Percentiles rank a stretch among this genome's conserved stretches.
Conservation (phyloP, 2,329 filamentous ascomycete genomes). For the Xylariaceae sp. region DNA sequence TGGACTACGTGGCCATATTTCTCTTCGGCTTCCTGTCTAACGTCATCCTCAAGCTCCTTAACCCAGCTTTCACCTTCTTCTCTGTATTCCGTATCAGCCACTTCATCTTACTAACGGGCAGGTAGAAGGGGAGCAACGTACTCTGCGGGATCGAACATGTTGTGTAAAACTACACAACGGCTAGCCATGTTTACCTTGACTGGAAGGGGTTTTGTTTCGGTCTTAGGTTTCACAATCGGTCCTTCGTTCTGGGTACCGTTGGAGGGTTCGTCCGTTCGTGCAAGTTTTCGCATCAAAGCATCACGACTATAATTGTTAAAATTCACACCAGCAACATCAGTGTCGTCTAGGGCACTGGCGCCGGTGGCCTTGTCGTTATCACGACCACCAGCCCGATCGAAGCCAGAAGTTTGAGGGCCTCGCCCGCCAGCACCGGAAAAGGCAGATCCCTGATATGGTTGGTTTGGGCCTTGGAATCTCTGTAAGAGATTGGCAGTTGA, state of each 20-base stretch:
- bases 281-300: constrained; percentile 97
- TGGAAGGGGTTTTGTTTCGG: constrained; percentile 69
- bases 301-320: constrained; percentile 99
- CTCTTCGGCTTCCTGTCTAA: constrained; percentile 83
- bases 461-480: constrained; percentile 79
- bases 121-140: constrained; percentile 47
- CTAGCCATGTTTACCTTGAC: constrained; percentile 88
- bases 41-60: constrained; percentile 90
- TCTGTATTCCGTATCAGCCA: constrained; percentile 46
- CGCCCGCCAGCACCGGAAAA: constrained; percentile 89
- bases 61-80: constrained; percentile 84
- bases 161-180: constrained; percentile 87
- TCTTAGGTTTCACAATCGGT: constrained; percentile 71
- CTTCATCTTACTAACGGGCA: not conserved
- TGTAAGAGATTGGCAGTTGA: constrained; percentile 88
- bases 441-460: constrained; percentile 78
- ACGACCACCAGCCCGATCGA: constrained; percentile 83
- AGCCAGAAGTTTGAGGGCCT: constrained; percentile 76
- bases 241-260: constrained; percentile 61
- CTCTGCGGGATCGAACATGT: constrained; percentile 91
- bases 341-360: constrained; percentile 93
- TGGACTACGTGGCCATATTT: constrained; percentile 98
- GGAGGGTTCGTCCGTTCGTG: constrained; percentile 80
- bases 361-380: constrained; percentile 87
- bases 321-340: constrained; percentile 95